Base-by-base conservation (phyloP, 1,139 yeast genomes). In the Blastobotrys serpentis region DNA sequence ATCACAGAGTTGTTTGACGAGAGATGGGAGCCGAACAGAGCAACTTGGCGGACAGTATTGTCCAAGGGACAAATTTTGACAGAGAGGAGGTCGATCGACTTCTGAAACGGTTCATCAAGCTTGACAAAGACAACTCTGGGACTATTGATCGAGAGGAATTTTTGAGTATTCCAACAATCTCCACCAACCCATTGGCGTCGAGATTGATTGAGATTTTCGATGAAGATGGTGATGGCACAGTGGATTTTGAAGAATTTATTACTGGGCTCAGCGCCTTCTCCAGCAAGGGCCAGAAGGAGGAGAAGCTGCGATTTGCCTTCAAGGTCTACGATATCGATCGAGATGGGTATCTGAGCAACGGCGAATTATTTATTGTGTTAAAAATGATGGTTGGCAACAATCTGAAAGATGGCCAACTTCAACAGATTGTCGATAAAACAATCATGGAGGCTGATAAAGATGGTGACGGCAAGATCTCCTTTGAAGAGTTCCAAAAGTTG, bases 301-400 rank as follows among this genome's bases (percentile, higher is more conserved):
- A 89, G 56, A 92, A 92, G 68, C 74, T 92, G 54, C 75, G 74
- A 63, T 92, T 94, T 73, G 95, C 97, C 19, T 94, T 94, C 70
- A 86, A 83, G 63, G 88, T 94, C 16, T 94, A 92, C 63, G 99
- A 94, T 64, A 89, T 94, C 56, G 99, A 94, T 67, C 76, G 90
- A 48, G 99, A 94, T 65, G 98, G 98, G 0, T 89, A 66, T 63
- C 87, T 94, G 42, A 90, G 97, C 3, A 92, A 92, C 63, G 98
- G 98, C 18, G 99, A 94, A 68, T 70, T 94, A 51, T 94, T 84
- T 63, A 77, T 92, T 43, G 98, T 94, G 40, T 75, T 94, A 72
- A 87, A 92, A 68, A 86, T 88, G 82, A 94, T 94, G 98, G 98
- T 92, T 36, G 98, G 98, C 2, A 84, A 82, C 60, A 90, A 92